Evolutionary conservation across 768 basidiomycete species (phyloP), one percentile per base, ranked within the genome.

Genomic region (Boletus bicolor): DNA sequence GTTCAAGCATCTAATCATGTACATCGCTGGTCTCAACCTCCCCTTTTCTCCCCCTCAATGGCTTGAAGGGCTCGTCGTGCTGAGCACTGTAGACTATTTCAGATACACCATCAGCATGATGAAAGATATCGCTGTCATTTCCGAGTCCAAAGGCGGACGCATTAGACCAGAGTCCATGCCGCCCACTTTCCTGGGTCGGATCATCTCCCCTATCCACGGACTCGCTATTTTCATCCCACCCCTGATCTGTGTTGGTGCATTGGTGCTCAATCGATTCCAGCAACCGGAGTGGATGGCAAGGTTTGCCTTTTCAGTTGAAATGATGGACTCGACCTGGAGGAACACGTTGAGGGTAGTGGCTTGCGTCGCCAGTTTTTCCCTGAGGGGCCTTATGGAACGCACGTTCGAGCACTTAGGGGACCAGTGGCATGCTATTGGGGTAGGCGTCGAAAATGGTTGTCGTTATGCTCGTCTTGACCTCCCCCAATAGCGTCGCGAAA

Each of bases 281-380:
- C 71, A 63, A 46, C 71, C 72, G 1, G 51, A 49, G 11, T 75
- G 75, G 74, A 61, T 73, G 58, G 36, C 39, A 14, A 59, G 44
- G 24, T 64, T 47, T 21, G 55, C 63, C 7, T 51, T 72, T 19
- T 53, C 66, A 2, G 7, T 48, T 3, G 49, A 59, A 21, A 28
- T 11, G 36, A 4, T 45, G 35, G 58, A 63, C 34, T 36, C 42
- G 43, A 32, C 60, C 44, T 37, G 52, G 68, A 44, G 24, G 49
- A 46, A 46, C 6, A n/a, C 54, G 2, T 38, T 54, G 47, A 65
- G 66, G 32, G 30, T 56, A 2, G 42, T 50, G 3, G 71, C 64
- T 5, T 72, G 68, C 42, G 28, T 66, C 7, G 56, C 55, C 5
- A 60, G 51, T 21, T 30, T 65, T 24, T 54, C 51, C 3, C 35